Base-by-base conservation (phyloP, 179 eudicot species). In the Camellia oleifera region DNA sequence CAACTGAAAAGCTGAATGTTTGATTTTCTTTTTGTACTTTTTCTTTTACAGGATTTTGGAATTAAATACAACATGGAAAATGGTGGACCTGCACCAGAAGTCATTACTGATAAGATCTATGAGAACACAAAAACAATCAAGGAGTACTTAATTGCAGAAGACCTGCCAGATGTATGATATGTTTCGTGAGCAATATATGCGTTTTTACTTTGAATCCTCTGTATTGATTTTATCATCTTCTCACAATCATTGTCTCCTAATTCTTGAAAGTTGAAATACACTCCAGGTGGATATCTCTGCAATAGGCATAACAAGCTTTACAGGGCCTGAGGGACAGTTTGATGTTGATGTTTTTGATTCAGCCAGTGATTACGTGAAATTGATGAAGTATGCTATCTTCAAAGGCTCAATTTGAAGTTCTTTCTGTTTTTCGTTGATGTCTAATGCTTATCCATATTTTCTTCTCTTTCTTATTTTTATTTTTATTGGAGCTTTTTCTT, bases 21-120 rank as follows among this genome's bases (percentile, higher is more conserved):
- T 78, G 54, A 17, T 17, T 44, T 66, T 69, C 45, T 81, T 44
- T 67, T 44, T 67, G 40, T 60, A 32, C 8, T 61, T 48, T 74
- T 77, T 62, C 32, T 57, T 71, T 74, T 69, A 62, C 95, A 96
- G 99, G 99, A 96, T 82, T 96, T 96, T 60, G 99, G 99, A 84
- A 89, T 94, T 32, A 96, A 96, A 78, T 96, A 96, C 87, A 96
- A 96, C 90, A 94, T 96, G 99, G 98, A 92, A 87, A 94, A 96
- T 87, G 99, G 99, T 79, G 99, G 99, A 48, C 99, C 99, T 44
- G 99, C 99, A 82, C 98, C 93, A 52, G 99, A 96, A 87, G 94
- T 90, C 78, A 89, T 96, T 69, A 96, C 99, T 50, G 86, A 94
- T 81, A 94, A 93, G 87, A 96, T 96, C 72, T 96, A 86, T 81